Evolutionary conservation across 2,329 filamentous ascomycete species (phyloP), one percentile per base, ranked within the genome.

Genomic region (Verticillium tricorpus): DNA sequence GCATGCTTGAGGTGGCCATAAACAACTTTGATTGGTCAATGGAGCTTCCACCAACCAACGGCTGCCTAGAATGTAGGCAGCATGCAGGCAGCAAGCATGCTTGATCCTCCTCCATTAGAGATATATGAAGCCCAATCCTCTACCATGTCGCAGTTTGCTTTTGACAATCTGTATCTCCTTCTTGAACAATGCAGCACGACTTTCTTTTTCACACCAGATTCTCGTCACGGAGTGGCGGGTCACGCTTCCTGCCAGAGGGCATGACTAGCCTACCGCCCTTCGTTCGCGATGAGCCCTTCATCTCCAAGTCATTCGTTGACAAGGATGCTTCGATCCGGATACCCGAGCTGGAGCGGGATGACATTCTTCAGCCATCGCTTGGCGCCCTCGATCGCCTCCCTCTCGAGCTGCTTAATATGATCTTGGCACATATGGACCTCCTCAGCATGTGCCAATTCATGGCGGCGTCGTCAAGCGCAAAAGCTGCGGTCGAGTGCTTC

Each of bases 381-480:
- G 71, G 71, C 32, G 64, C 63, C 32, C 65, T 73, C 55, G 69
- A 70, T 22, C 59, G 56, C 15, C 61, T 74, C 17, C 69, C 72
- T 3, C 55, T 63, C 17, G 68, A 72, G 58, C 58, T 73, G 7
- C 58, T 69, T 17, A 58, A 65, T 12, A 59, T 69, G 37, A 64
- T 67, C 12, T 64, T 69, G 54, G 65, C 66, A 25, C 60, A 70
- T 50, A 72, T 72, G 31, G 67, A 71, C 54, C 66, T 71, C 45
- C 67, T 63, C 32, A 69, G 69, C 28, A 58, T 71, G 15, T 66
- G 64, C 60, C 72, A 70, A 59, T 63, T 74, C 59, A 70, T 71
- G 19, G 62, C 59, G 34, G 63, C 65, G 15, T 71, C 66, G 19
- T 54, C 50, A 25, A 22, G 50, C n/a, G 19, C 50, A 5, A 25